phyloP scores from a whole-genome alignment of 768 basidiomycete genomes.

The Panus rudis region DNA sequence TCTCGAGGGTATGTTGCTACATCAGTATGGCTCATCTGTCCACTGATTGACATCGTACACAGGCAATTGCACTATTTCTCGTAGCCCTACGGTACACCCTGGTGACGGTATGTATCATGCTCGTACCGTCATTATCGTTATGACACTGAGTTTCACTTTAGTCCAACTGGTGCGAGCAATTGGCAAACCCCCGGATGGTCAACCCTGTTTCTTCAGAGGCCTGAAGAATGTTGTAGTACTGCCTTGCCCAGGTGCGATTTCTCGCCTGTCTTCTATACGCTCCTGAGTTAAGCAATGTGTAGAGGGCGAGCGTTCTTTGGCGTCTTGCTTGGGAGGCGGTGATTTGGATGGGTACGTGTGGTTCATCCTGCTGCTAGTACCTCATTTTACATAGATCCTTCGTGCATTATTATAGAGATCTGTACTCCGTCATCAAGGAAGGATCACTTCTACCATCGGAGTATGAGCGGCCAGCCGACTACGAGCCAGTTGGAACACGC shows the following conservation, averaged over 20 bases:
- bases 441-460: constrained; percentile 47
- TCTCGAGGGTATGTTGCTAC: constrained; percentile 50
- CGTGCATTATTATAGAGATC: constrained; percentile 38
- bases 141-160: constrained; percentile 18
- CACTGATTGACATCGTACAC: not conserved
- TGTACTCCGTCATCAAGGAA: constrained; percentile 55
- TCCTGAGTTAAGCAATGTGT: not conserved
- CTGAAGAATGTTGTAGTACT: constrained; percentile 71
- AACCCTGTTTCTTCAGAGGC: constrained; percentile 49
- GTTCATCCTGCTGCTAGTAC: not conserved
- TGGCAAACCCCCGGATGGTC: constrained; percentile 54
- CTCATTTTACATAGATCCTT: not conserved
- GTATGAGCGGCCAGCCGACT: constrained; percentile 44
- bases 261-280: not conserved
- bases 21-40: not conserved
- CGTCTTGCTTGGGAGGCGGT: constrained; percentile 67
- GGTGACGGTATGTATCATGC: constrained; percentile 50
- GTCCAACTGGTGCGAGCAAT: constrained; percentile 69
- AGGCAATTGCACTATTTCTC: constrained; percentile 37
- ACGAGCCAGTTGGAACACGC: constrained; percentile 27
- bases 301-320: constrained; percentile 52
- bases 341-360: constrained; percentile 68
- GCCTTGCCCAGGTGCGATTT: constrained; percentile 45
- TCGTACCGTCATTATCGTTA: not conserved
- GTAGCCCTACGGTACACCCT: constrained; percentile 70